phyloP scores from a whole-genome alignment of 371 early-diverging fungal species.

The Rhizopus delemar region DNA sequence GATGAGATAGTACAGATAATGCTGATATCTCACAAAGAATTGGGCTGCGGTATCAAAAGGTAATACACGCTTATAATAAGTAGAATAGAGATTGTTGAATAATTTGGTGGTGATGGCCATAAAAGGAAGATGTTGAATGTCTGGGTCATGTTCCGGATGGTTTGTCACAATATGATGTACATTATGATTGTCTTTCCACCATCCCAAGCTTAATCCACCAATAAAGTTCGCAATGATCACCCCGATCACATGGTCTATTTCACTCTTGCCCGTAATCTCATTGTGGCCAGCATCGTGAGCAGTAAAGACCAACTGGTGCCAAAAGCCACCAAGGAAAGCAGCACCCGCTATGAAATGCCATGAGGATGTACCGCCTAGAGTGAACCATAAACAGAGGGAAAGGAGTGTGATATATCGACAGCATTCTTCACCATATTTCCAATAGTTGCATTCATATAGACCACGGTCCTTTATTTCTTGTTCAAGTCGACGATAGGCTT shows the following conservation, averaged over 20 bases:
- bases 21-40: conserved; percentile 79
- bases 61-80: conserved; percentile 85
- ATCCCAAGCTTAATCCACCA: conserved; percentile 90
- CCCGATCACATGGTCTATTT: conserved; percentile 81
- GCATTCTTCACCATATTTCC: conserved; percentile 75
- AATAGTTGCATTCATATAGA: conserved; percentile 74
- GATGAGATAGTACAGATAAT: conserved; percentile 84
- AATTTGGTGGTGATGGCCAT: conserved; percentile 85
- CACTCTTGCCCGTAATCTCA: conserved; percentile 77
- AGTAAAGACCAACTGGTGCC: conserved; percentile 92
- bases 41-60: conserved; percentile 77
- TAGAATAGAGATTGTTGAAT: conserved; percentile 83
- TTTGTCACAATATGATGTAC: conserved; percentile 93
- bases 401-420: conserved; percentile 68
- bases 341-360: conserved; percentile 66
- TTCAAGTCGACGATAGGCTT: conserved; percentile 69
- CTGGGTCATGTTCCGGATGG: conserved; percentile 92
- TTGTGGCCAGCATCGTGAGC: conserved; percentile 96
- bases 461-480: conserved; percentile 60
- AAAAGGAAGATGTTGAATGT: conserved; percentile 96
- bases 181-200: conserved; percentile 97
- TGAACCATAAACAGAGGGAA: conserved; percentile 62
- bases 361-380: conserved; percentile 61
- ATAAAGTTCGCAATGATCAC: conserved; percentile 77
- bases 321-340: conserved; percentile 69